Conservation (phyloP, 1,139 yeast species). For the Debaryomyces sp. region DNA sequence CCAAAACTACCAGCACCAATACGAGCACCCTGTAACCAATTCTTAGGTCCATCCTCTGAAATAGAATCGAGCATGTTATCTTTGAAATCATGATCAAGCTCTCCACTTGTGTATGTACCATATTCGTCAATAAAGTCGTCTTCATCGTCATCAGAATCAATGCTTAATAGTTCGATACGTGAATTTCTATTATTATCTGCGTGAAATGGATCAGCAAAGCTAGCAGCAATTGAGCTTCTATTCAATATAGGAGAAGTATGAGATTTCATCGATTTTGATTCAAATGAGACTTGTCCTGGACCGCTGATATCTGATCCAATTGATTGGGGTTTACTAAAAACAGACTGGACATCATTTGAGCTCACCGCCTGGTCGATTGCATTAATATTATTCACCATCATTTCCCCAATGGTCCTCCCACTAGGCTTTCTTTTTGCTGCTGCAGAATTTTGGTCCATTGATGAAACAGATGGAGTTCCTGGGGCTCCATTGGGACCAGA, state of each 20-base stretch:
- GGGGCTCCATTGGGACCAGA: constrained; percentile 13
- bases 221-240: constrained; percentile 40
- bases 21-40: constrained; percentile 90
- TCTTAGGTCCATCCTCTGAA: constrained; percentile 55
- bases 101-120: constrained; percentile 15
- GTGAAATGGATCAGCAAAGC: constrained; percentile 26
- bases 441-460: constrained; percentile 21
- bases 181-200: constrained; percentile 41
- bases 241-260: constrained; percentile 9
- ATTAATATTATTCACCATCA: constrained; percentile 58
- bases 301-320: constrained; percentile 20
- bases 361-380: constrained; percentile 62
- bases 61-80: constrained; percentile 19
- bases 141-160: constrained; percentile 41
- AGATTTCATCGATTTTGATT: constrained; percentile 19
- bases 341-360: constrained; percentile 25
- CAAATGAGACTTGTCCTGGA: constrained; percentile 8
- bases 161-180: constrained; percentile 51
- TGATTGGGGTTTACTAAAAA: constrained; percentile 26
- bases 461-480: constrained; percentile 25
- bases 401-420: constrained; percentile 65
- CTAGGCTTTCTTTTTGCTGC: constrained; percentile 20
- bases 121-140: constrained; percentile 20
- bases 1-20: constrained; percentile 97
- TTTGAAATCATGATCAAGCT: constrained; percentile 18